phyloP scores from a whole-genome alignment of 176 grass and related monocot genomes.

The Stipa capillata region DNA sequence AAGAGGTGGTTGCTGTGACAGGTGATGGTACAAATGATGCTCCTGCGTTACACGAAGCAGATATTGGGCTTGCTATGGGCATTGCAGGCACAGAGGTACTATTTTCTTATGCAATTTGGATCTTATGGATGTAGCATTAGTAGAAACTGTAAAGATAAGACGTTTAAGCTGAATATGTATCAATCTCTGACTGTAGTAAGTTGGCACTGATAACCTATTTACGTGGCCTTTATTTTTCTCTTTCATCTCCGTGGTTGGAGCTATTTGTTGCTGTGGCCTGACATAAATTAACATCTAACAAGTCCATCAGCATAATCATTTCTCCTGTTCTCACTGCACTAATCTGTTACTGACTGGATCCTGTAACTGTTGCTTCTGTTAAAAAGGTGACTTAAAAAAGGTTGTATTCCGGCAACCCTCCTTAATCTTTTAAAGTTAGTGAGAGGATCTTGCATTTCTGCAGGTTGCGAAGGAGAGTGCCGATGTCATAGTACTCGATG shows the following conservation, averaged over 20 bases:
- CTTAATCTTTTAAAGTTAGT: neutral
- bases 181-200: neutral
- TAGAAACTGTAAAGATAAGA: neutral
- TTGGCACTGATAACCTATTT: neutral
- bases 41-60: constrained; percentile 89
- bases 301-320: neutral
- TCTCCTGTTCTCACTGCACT: neutral
- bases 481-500: constrained; percentile 79
- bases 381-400: neutral
- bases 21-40: constrained; percentile 98
- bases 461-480: constrained; percentile 94
- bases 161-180: neutral
- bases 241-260: neutral
- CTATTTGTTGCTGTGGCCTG: neutral
- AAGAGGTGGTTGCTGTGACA: constrained; percentile 90
- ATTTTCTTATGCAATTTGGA: neutral
- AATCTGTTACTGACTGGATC: neutral
- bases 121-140: neutral
- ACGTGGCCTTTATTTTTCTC: neutral
- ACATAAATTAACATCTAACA: neutral
- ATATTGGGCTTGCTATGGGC: constrained; percentile 98
- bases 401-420: neutral
- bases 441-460: neutral
- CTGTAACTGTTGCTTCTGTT: neutral
- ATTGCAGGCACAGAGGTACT: constrained; percentile 96